Base-by-base conservation (phyloP, 768 basidiomycete genomes). In the Phallus indusiatus region DNA sequence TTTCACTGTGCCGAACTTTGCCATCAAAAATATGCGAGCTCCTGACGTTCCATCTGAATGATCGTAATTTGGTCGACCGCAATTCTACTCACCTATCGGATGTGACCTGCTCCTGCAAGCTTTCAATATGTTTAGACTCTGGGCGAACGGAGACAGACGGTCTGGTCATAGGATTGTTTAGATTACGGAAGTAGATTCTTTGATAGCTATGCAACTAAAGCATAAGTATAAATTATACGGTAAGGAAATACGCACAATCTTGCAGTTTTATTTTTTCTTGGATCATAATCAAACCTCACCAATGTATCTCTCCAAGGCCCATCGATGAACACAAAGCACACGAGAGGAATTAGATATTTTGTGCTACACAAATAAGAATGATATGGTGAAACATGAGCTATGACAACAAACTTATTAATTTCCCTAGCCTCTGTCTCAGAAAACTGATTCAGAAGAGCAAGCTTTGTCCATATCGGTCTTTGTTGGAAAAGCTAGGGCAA, bases 291-390 rank as follows among this genome's bases (percentile, higher is more conserved):
- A 59, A 93, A 86, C 49, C 83, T 82, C 36, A 97, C 79, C 53
- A 94, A 78, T 14, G 89, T 88, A 65, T 97, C 94, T 46, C 92
- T 79, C 86, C 89, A 98, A 2, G 94, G 94, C 0, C 96, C 96
- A 64, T 96, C 94, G 64, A 86, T 82, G 67, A 97, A 94, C 9
- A 89, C 86, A 67, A 94, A 99, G 56, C 85, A 86, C 3, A 88
- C 82, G 5, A 89, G 72, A 2, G 94, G 87, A 17, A 95, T 78
- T 16, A 93, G 76, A 6, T 83, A 72, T 68, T 94, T 95, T 12
- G 89, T 88, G 61, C 93, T 95, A 60, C 6, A 11, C 20, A 54
- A 35, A 11, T 24, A 28, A 20, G 42, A 53, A 35, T 16, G 59
- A 57, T 20, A 60, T 60, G 28, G 35, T 34, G 36, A 17, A 14